Evolutionary conservation across 345 rosid genomes (phyloP).

Genomic region (Sapria himalayana): DNA sequence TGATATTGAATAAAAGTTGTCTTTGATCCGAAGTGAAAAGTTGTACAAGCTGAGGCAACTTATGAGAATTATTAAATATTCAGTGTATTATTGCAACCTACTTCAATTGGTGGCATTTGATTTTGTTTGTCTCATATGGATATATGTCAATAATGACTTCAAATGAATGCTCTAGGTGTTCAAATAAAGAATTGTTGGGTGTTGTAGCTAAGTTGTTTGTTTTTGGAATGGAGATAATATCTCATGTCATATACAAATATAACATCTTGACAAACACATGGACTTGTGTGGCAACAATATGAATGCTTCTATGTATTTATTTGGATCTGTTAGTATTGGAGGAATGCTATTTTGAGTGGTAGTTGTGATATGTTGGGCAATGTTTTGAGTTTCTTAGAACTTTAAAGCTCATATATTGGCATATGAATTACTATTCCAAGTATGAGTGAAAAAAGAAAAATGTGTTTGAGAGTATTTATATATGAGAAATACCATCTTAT

Average conservation of each 20-base stretch:
- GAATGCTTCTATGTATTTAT: conserved; percentile 49
- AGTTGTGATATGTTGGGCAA: conserved; percentile 45
- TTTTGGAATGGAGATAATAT: conserved; percentile 15
- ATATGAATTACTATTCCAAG: conserved; percentile 33
- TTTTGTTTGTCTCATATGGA: conserved; percentile 36
- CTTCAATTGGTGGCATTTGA: conserved; percentile 69
- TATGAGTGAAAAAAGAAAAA: conserved; percentile 47
- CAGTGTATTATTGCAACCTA: conserved; percentile 50
- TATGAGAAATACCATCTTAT: conserved; percentile 59
- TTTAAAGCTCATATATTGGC: conserved; percentile 38
- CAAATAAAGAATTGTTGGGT: conserved; percentile 26
- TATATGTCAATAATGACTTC: conserved; percentile 37
- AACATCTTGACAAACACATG: conserved; percentile 19
- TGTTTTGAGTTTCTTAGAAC: conserved; percentile 32
- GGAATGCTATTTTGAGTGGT: conserved; percentile 54
- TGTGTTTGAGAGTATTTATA: conserved; percentile 66
- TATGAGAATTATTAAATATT: conserved; percentile 20
- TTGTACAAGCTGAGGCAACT: conserved; percentile 17
- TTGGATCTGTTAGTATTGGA: conserved; percentile 46
- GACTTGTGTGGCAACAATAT: conserved; percentile 18
- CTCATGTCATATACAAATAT: conserved; percentile 17
- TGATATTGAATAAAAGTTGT: conserved; percentile 16
- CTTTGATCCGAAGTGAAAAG: conserved; percentile 13
- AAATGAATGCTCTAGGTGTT: conserved; percentile 17
- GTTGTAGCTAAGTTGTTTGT: conserved; percentile 27